These are phyloP conservation scores for Tarenaya hassleriana DNA, from an alignment of 345 rosid species.

Conservation along the genomic window DNA sequence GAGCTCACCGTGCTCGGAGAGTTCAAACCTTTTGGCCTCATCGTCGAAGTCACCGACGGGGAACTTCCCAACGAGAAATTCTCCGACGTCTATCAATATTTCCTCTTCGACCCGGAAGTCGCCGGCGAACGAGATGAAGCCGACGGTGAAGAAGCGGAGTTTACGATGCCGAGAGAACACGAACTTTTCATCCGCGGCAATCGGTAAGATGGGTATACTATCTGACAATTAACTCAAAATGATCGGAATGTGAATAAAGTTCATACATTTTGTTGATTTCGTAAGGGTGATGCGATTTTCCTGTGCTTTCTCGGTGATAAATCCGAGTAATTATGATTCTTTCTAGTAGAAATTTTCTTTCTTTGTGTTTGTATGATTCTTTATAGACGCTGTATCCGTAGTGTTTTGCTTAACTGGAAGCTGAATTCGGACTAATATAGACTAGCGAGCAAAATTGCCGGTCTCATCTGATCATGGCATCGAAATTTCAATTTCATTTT, in stretches of 20 bases:
- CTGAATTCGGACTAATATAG: slow-evolving; percentile 7
- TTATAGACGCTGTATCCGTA: neutral
- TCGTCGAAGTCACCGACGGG: slow-evolving; percentile 79
- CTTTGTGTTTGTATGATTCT: slow-evolving; percentile 7
- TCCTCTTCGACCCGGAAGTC: slow-evolving; percentile 62
- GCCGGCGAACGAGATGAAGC: slow-evolving; percentile 39
- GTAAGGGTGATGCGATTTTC: neutral
- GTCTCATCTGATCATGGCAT: slow-evolving; percentile 6
- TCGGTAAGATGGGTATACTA: slow-evolving; percentile 31
- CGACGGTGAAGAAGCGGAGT: slow-evolving; percentile 29
- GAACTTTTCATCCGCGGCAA: slow-evolving; percentile 84
- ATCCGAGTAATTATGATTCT: neutral
- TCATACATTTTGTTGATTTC: slow-evolving; percentile 17
- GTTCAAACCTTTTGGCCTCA: slow-evolving; percentile 85
- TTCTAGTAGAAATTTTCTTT: neutral
- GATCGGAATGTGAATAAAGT: neutral
- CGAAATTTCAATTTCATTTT: slow-evolving; percentile 10
- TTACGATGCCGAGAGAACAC: slow-evolving; percentile 46
- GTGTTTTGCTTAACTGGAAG: slow-evolving; percentile 13
- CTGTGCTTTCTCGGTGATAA: neutral
- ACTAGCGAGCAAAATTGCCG: slow-evolving; percentile 6
- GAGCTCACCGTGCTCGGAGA: slow-evolving; percentile 74
- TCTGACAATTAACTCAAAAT: neutral
- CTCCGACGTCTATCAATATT: slow-evolving; percentile 57
- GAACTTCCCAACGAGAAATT: slow-evolving; percentile 33